Base-by-base conservation (phyloP, 352 stramenopile genomes). In the Pythium phragmitis region DNA sequence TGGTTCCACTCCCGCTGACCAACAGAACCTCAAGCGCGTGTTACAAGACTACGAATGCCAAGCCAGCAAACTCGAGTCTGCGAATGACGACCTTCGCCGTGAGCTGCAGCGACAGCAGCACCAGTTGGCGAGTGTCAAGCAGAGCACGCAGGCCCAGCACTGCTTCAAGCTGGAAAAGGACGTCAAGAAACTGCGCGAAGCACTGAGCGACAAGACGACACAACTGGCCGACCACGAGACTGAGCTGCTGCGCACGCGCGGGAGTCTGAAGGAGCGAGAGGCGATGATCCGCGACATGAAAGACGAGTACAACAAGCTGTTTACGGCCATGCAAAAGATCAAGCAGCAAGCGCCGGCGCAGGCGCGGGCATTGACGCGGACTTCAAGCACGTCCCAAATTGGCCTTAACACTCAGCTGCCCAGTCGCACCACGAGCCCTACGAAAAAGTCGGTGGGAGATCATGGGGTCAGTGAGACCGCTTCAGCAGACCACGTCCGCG, bases 241-340 rank as follows among this genome's bases (percentile, higher is more conserved):
- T 5, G 82, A 89, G 46, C 58, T 89, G 26, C 34, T 91, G 39
- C 76, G 82, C 13, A 83, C 71, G 4, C 76, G 80, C 45, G 75
- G 68, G 3, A 43, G 59, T 2, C 48, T 89, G 12, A 89, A 87
- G 61, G 79, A 88, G 58, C 75, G 77, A 14, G 79, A 87, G 12
- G 42, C 42, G 8, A 57, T 73, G n/a, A 73, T 87, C 28, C 67
- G 77, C 14, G 68, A 74, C 26, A 91, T 88, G 82, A 85, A 81
- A 37, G 71, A 82, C 42, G 84, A 93, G 60, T 93, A 93, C 65
- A 78, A 82, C 54, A 87, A 79, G 39, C 55, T 93, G 13, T 93
- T 93, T 45, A 63, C 63, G 17, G 77, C 76, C 30, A 63, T 93
- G 14, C 84, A 91, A 42, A 88, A 85, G 69, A 68, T 80, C 65